Base-by-base conservation (phyloP, 164 flowering plant species). In the Magnolia kwangsiensis region DNA sequence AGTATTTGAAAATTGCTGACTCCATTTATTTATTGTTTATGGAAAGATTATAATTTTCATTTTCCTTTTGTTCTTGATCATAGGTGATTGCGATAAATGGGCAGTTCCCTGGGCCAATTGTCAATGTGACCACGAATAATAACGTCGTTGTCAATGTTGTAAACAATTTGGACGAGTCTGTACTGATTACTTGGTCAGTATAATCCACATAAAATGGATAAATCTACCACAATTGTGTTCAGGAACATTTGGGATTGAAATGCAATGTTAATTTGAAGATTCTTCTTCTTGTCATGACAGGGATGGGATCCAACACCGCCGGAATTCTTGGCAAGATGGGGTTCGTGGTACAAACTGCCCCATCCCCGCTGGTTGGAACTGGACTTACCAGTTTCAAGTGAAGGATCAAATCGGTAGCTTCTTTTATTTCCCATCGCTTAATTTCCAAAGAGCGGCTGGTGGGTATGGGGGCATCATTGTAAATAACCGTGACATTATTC, bases 351-450 rank as follows among this genome's bases (percentile, higher is more conserved):
- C 99, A 0, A 96, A 89, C 75, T 96, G 99, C 72, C 99, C 99
- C 3, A 96, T 96, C 75, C 99, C 96, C 37, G 72, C 86, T 14
- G 85, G 82, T 82, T 94, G 97, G 97, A 94, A 94, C 74, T 96
- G 94, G 92, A 94, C 99, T 74, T 94, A 94, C 79, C 81, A 88
- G 63, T 96, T 96, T 80, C 99, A 96, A 77, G 97, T 96, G 8
- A 96, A 96, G 89, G 99, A 96, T 81, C 99, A 96, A 79, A 86
- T 96, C 75, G 99, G 99, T 68, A 96, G 99, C 81, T 96, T 87
- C 87, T 94, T 83, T 80, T 96, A 96, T 87, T 96, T 90, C 87
- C 99, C 98, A 8, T 94, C 98, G 0, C 85, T 88, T 69, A 81
- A 89, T 77, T 87, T 96, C 67, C 99, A 96, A 82, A 91, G 91